Base-by-base conservation (phyloP, 441 rosid species). In the Jatropha multifida region DNA sequence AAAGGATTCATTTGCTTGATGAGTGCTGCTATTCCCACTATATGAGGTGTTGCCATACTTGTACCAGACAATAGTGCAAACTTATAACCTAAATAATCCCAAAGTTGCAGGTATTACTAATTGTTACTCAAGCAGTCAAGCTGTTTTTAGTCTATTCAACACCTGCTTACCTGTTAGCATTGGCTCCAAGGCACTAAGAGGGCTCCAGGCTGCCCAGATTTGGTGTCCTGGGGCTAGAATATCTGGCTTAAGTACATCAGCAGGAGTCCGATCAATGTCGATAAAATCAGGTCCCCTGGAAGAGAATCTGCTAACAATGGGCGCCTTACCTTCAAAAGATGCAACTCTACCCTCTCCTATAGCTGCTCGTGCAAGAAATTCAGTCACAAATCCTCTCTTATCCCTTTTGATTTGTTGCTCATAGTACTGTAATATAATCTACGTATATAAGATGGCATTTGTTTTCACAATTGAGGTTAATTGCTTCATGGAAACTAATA, bases 171-270 rank as follows among this genome's bases (percentile, higher is more conserved):
- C 94, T 76, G 59, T 64, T 59, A 92, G 78, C n/a, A 83, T 44
- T 15, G 94, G 92, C 27, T 96, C 92, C 3, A 82, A 90, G 17
- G 91, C 89, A 56, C 96, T 97, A 61, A 76, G 81, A 13, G 97
- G 88, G 83, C 97, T 90, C 99, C 99, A 95, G 80, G 97, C 98
- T 5, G 92, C 97, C 98, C 98, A 95, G 81, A 95, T 92, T 81
- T 82, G 90, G 48, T 90, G 84, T 44, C 99, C 99, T 37, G 99
- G 98, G 62, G 97, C 97, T 68, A 95, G 86, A 84, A 95, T 73
- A 68, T 95, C 94, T 0, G 97, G 99, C 84, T 95, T 93, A 79
- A 93, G 78, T 72, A 96, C 79, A 80, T 96, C 97, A 0, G 97
- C 95, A 55, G 83, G 77, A 40, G 82, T 85, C 56, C 86, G 80